A percentile compares a stretch with the other conserved stretches of the same genome.
Conservation (phyloP, 2,329 filamentous ascomycete genomes). For the Neonectria neomacrospora region DNA sequence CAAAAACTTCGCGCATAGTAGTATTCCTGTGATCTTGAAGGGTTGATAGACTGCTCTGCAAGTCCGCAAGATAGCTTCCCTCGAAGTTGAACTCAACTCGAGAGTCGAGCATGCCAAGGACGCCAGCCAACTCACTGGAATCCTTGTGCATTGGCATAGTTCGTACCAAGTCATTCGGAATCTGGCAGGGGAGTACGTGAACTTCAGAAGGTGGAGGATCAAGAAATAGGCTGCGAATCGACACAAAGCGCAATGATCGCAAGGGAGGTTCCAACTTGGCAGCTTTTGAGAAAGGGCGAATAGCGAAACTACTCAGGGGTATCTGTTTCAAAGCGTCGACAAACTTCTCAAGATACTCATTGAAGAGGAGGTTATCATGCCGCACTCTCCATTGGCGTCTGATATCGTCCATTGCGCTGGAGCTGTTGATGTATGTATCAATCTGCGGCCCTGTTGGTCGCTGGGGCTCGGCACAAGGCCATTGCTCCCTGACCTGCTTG, state of each 20-base stretch:
- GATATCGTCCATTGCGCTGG: slow-evolving; percentile 1
- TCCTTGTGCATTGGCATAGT: neutral
- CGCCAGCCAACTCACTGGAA: slow-evolving; percentile 1
- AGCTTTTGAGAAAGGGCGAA: neutral
- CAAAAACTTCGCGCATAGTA: neutral
- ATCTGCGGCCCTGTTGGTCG: neutral
- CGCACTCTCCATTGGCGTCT: slow-evolving; percentile 13
- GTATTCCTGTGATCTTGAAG: neutral
- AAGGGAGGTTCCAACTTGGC: rapidly evolving
- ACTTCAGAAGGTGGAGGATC: neutral
- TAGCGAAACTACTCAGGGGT: rapidly evolving
- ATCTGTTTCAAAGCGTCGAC: neutral
- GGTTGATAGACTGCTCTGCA: slow-evolving; percentile 17
- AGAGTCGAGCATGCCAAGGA: slow-evolving; percentile 14
- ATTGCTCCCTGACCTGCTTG: slow-evolving; percentile 7
- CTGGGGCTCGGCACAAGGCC: slow-evolving; percentile 16
- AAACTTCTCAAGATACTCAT: slow-evolving; percentile 17
- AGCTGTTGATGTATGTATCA: slow-evolving; percentile 13
- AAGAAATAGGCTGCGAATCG: slow-evolving; percentile 9
- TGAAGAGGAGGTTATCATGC: slow-evolving; percentile 25
- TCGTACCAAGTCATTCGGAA: neutral
- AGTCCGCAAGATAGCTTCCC: slow-evolving; percentile 18
- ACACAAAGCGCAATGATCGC: slow-evolving; percentile 7
- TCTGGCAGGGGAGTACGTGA: rapidly evolving
- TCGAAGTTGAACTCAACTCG: slow-evolving; percentile 20